Base-by-base conservation (phyloP, 108 stramenopile species). In the Nitzschia inconspicua region DNA sequence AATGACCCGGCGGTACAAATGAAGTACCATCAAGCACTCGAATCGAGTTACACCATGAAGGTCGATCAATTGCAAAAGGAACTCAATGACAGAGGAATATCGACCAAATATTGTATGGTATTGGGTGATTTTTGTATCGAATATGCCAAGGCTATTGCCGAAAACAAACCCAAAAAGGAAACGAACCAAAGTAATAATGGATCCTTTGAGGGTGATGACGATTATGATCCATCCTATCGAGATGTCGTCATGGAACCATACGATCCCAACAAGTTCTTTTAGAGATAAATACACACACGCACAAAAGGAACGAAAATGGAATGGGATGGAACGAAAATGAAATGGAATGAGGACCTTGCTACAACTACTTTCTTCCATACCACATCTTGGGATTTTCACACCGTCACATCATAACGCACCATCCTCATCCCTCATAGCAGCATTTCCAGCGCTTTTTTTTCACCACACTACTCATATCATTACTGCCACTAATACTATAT, bases 41-140 rank as follows among this genome's bases (percentile, higher is more conserved):
- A 75, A 26, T 68, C 68, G 44, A 71, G 73, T 34, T 60, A 60
- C 18, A 40, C 69, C 26, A 87, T 84, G 83, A 76, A 64, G 52
- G 80, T 70, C 20, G 74, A 67, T 3, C 80, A 75, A 9, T 63
- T 87, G 30, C 75, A 76, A 28, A 68, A 77, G 47, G 83, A 87
- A 54, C 57, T 87, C 24, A 77, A 83, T 36, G 43, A 57, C 7
- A 58, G 60, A 20, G 86, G 86, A 0, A 73, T 87, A 22, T 77
- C 80, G 4, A 87, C 86, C 31, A 68, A 68, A 44, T 47, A 72
- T 10, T 84, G 83, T 49, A 74, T 87, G 20, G 80, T 84, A 63
- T 81, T 84, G 59, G 63, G 54, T 16, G 86, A 87, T 18, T 68
- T 87, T 60, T 72, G 79, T 9, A 56, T 62, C 26, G 86, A 77